Conservation (phyloP, 495 filamentous ascomycete species). For the Cladorrhinum samala region DNA sequence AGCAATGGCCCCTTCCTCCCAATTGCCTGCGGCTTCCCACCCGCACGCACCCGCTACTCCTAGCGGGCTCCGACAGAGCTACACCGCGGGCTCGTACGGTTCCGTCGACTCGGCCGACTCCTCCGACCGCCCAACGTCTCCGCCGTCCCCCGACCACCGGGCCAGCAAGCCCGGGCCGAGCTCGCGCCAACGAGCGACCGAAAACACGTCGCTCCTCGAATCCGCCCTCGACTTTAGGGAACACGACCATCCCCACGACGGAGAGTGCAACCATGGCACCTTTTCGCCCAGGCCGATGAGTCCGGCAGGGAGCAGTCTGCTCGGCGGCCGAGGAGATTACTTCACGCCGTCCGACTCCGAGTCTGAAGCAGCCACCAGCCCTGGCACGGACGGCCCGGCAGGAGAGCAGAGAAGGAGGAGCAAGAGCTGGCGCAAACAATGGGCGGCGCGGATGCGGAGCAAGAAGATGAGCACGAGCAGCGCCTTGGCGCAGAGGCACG, state of each 20-base stretch:
- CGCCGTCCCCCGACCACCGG: slow-evolving; percentile 9
- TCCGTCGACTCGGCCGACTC: slow-evolving; percentile 16
- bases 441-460: slow-evolving; percentile 37
- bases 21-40: background rate
- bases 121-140: slow-evolving; percentile 2
- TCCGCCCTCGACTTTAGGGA: slow-evolving; percentile 20
- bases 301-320: slow-evolving; percentile 37
- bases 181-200: slow-evolving; percentile 19
- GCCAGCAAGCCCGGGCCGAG: slow-evolving; percentile 24
- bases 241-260: slow-evolving; percentile 38
- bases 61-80: slow-evolving; percentile 41
- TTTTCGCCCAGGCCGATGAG: slow-evolving; percentile 62
- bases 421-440: slow-evolving; percentile 29
- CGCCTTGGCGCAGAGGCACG: slow-evolving; percentile 54
- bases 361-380: slow-evolving; percentile 11
- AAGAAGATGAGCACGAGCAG: slow-evolving; percentile 60
- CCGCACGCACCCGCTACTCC: slow-evolving; percentile 36
- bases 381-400: slow-evolving; percentile 17
- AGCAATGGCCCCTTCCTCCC: slow-evolving; percentile 3
- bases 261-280: slow-evolving; percentile 68
- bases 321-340: slow-evolving; percentile 10
- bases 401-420: slow-evolving; percentile 17
- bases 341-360: slow-evolving; percentile 19
- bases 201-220: slow-evolving; percentile 40
- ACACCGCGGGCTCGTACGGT: slow-evolving; percentile 31